Conservation (phyloP, 139 green algal species). For the Picochlorum sp. region DNA sequence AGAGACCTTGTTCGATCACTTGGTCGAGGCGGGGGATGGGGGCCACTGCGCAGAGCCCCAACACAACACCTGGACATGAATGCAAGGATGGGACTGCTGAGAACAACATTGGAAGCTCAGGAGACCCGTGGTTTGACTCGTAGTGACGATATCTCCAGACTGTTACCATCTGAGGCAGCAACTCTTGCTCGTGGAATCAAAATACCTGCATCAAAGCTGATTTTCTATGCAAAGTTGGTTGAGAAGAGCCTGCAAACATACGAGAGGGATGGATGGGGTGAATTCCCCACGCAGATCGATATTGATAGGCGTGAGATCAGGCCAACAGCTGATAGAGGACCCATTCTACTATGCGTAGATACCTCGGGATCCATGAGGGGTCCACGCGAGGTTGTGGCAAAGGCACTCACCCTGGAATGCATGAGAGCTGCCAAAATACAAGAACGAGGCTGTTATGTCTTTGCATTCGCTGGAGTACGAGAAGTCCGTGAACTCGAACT, state of each 20-base stretch:
- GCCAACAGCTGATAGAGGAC: constrained; percentile 65
- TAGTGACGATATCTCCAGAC: constrained; percentile 70
- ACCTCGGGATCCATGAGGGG: constrained; percentile 68
- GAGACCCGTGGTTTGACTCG: constrained; percentile 79
- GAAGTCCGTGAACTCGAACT: constrained; percentile 79
- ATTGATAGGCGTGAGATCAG: constrained; percentile 66
- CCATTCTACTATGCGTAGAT: constrained; percentile 89
- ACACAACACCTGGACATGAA: constrained; percentile 46
- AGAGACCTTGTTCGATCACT: constrained; percentile 73
- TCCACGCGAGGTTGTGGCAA: constrained; percentile 72
- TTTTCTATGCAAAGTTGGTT: constrained; percentile 74
- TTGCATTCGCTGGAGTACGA: constrained; percentile 65
- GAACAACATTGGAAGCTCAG: constrained; percentile 71
- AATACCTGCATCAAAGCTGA: constrained; percentile 69
- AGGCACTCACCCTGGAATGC: constrained; percentile 69
- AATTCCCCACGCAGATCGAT: constrained; percentile 62
- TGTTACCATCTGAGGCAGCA: constrained; percentile 66
- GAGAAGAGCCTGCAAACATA: constrained; percentile 77
- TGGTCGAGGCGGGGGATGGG: constrained; percentile 73
- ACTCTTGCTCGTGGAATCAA: constrained; percentile 54
- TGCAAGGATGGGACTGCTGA: constrained; percentile 64
- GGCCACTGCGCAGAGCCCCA: constrained; percentile 63
- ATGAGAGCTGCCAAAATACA: constrained; percentile 54
- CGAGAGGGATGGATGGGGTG: constrained; percentile 78
- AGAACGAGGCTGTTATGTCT: constrained; percentile 79